These are phyloP conservation scores for Grifola frondosa DNA, from an alignment of 1,284 basidiomycete genomes.

Conservation along the genomic window DNA sequence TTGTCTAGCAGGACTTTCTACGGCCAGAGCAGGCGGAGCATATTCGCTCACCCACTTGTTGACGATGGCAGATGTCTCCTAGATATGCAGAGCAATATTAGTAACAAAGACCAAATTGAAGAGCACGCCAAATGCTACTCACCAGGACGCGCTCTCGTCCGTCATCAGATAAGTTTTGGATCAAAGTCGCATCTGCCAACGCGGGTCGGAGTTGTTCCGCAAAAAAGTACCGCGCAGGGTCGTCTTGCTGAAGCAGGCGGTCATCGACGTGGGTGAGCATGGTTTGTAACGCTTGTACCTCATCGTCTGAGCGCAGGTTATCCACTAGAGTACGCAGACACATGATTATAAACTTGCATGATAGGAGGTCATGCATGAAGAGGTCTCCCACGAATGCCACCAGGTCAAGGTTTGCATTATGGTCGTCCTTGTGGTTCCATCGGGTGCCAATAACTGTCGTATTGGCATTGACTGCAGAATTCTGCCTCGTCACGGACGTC, in stretches of 20 bases:
- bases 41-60: too few species aligned
- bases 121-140: background rate
- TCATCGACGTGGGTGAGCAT: conserved; percentile 21
- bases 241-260: conserved; percentile 8
- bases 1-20: too few species aligned
- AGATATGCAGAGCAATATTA: background rate
- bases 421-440: conserved; percentile 3
- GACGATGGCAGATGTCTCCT: background rate
- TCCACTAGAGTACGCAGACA: conserved; percentile 29
- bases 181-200: conserved; percentile 1
- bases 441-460: conserved; percentile 12
- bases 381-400: conserved; percentile 36
- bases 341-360: conserved; percentile 22
- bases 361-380: conserved; percentile 26
- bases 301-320: conserved; percentile 29
- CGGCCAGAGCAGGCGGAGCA: too few species aligned
- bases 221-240: background rate
- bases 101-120: background rate
- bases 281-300: conserved; percentile 32
- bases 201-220: too few species aligned
- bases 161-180: background rate
- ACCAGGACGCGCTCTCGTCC: background rate
- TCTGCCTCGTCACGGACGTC: conserved; percentile 10
- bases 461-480: conserved; percentile 4
- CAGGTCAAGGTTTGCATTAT: conserved; percentile 28